Conservation (phyloP, 2,329 filamentous ascomycete genomes). For the Aschersonia sp. region DNA sequence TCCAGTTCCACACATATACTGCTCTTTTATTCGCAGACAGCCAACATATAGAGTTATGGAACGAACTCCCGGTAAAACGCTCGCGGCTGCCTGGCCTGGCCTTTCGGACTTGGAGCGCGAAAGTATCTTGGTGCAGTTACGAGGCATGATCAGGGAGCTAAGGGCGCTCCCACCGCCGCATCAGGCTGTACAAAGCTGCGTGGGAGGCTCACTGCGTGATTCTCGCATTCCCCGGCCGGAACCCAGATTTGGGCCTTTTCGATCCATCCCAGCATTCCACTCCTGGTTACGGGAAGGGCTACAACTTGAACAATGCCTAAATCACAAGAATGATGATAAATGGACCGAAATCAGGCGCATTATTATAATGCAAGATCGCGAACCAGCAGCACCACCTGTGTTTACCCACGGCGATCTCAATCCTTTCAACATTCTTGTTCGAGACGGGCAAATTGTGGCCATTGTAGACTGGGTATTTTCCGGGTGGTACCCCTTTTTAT, state of each 20-base stretch:
- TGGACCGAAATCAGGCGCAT: slow-evolving; percentile 17
- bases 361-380: slow-evolving; percentile 18
- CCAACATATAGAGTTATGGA: slow-evolving; percentile 32
- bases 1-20: neutral
- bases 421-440: slow-evolving; percentile 25
- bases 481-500: slow-evolving; percentile 18
- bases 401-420: slow-evolving; percentile 34
- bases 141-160: slow-evolving; percentile 9
- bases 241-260: slow-evolving; percentile 16
- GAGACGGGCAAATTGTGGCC: slow-evolving; percentile 24
- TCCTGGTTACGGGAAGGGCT: slow-evolving; percentile 14
- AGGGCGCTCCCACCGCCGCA: slow-evolving; percentile 9
- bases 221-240: too few species aligned
- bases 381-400: slow-evolving; percentile 16
- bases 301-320: slow-evolving; percentile 7
- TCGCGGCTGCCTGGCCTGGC: slow-evolving; percentile 4
- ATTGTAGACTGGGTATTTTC: slow-evolving; percentile 24
- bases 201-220: slow-evolving; percentile 4
- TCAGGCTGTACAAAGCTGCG: slow-evolving; percentile 9
- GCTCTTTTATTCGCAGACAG: slow-evolving; percentile 20
- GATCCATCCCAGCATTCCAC: slow-evolving; percentile 16
- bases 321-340: slow-evolving; percentile 8
- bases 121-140: slow-evolving; percentile 9
- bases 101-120: slow-evolving; percentile 3
- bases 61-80: slow-evolving; percentile 11